Conservation (phyloP, 1,284 basidiomycete species). For the Tilletia walkeri region DNA sequence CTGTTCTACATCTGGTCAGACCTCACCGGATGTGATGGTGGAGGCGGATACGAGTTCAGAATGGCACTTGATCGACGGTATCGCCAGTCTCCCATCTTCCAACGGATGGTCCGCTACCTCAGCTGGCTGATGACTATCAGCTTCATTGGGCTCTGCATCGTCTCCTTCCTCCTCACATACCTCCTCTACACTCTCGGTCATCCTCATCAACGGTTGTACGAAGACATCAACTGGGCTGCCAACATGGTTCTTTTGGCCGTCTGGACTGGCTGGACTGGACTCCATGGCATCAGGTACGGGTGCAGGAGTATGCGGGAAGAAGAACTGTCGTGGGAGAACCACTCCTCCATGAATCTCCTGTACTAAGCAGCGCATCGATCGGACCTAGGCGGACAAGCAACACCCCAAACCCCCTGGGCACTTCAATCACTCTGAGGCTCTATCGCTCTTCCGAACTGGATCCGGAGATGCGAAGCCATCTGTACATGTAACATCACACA, state of each 20-base stretch:
- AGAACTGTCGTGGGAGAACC: neutral
- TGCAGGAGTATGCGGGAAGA: neutral
- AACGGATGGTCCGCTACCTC: neutral
- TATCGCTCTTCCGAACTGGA: too few relatives aligned
- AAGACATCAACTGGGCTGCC: slow-evolving; percentile 2
- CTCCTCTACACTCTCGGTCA: neutral
- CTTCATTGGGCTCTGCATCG: neutral
- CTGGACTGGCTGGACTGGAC: neutral
- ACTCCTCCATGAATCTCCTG: too few relatives aligned
- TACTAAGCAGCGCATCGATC: too few relatives aligned
- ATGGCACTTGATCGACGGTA: neutral
- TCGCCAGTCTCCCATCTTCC: neutral
- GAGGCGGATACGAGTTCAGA: slow-evolving; percentile 10
- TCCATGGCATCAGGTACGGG: neutral
- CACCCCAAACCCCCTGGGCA: too few relatives aligned
- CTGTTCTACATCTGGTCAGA: slow-evolving; percentile 12
- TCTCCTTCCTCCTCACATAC: neutral
- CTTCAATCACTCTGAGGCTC: too few relatives aligned
- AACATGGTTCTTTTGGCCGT: neutral
- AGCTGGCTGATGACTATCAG: neutral
- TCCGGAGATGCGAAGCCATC: too few relatives aligned
- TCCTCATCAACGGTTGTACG: neutral
- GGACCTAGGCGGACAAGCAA: too few relatives aligned
- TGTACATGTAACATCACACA: too few relatives aligned
- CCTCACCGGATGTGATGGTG: slow-evolving; percentile 4